A percentile compares a stretch with the other conserved stretches of the same genome.
Evolutionary conservation across 306 rosid genomes (phyloP).

Genomic region (Prunus fruticosa): DNA sequence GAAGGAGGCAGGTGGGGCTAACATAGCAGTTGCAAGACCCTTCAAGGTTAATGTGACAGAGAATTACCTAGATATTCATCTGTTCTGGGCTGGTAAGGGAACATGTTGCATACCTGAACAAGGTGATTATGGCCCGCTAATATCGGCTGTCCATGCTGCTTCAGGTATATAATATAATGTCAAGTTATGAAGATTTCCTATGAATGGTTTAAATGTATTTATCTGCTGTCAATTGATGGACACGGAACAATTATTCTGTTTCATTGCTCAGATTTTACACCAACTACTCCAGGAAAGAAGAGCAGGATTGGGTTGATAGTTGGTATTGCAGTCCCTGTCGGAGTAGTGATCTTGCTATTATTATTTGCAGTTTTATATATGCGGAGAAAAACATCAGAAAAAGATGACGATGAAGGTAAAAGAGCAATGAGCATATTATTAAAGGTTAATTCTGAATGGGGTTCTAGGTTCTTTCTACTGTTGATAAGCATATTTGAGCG

Average conservation of each 20-base stretch:
- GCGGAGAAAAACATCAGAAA: neutral
- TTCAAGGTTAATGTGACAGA: too few species aligned
- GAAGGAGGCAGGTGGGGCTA: too few species aligned
- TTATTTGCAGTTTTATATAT: constrained; percentile 1
- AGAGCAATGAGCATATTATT: too few species aligned
- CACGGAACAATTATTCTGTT: neutral
- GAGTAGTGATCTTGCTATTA: constrained; percentile 8
- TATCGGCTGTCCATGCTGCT: constrained; percentile 14
- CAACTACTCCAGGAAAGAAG: constrained; percentile 6
- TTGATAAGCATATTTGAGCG: too few species aligned
- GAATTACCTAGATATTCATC: too few species aligned
- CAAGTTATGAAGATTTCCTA: neutral
- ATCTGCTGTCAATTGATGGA: neutral
- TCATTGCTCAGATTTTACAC: constrained; percentile 3
- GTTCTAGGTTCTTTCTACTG: too few species aligned
- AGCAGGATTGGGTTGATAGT: constrained; percentile 12
- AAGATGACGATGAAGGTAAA: constrained; percentile 19
- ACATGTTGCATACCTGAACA: constrained; percentile 24
- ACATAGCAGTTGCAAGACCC: too few species aligned
- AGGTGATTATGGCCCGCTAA: constrained; percentile 9
- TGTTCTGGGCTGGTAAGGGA: neutral
- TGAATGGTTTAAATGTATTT: neutral
- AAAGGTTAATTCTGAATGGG: neutral
- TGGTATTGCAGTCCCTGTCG: constrained; percentile 11
- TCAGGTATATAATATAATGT: neutral